Base-by-base conservation (phyloP, 129 eudicot genomes). In the Artemisia tridentata region DNA sequence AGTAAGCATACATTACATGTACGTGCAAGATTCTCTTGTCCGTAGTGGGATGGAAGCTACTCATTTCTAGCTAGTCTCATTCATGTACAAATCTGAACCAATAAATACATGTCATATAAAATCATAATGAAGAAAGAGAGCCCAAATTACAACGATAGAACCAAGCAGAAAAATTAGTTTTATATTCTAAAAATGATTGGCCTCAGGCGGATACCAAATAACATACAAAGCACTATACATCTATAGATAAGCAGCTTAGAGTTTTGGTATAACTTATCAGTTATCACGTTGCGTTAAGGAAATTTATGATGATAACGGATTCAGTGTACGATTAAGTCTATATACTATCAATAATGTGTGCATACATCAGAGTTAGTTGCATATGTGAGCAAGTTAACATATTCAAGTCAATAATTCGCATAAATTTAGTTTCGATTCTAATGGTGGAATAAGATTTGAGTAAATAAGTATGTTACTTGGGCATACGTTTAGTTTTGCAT, bases 31-130 rank as follows among this genome's bases (percentile, higher is more conserved):
- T 87, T 89, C 73, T 93, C 99, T 76, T 93, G 96, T 61, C 87
- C 76, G 65, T 81, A 93, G 7, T 85, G 70, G 15, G 96, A 84
- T 54, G 97, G 91, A 81, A 93, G 99, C 81, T 93, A 97, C 68
- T 93, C 97, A 65, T 93, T 92, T 72, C 63, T 82, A 53, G 99
- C 99, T 52, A 95, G 96, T 84, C 99, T 85, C 74, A 85, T 84
- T 23, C 70, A 72, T 80, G 81, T 86, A 82, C 99, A 93, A 69
- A 79, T 88, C 99, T 93, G 88, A 79, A 78, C 51, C 79, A 85
- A 79, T 69, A 68, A 51, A 74, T 64, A 21, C 83, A 73, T 70
- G 31, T 67, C 34, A 68, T 57, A 19, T 65, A 80, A 16, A 62
- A 59, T 67, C 8, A 15, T 72, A 21, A 17, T 67, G 71, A 63